Percentiles rank a stretch among this genome's conserved stretches.
These are phyloP conservation scores for Dendrocalamus sinicus DNA, from an alignment of 176 grass and related monocot genomes.

Conservation along the genomic window DNA sequence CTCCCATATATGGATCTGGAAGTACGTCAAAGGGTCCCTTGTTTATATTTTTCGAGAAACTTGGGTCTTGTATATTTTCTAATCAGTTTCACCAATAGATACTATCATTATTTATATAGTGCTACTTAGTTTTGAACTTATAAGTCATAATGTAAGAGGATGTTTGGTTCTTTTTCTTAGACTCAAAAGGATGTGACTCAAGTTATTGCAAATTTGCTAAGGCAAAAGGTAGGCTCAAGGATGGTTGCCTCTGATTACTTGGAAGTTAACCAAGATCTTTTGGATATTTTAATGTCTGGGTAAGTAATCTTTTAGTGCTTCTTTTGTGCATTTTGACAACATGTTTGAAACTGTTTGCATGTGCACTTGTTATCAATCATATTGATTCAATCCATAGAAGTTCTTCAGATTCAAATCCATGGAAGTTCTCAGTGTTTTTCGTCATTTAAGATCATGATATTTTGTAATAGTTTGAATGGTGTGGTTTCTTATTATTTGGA, in stretches of 20 bases:
- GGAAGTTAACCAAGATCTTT: constrained; percentile 64
- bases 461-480: neutral
- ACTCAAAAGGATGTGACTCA: constrained; percentile 68
- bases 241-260: constrained; percentile 67
- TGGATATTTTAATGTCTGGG: constrained; percentile 61
- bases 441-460: neutral
- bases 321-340: neutral
- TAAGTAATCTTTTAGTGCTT: constrained; percentile 36
- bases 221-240: constrained; percentile 65
- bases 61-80: neutral
- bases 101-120: neutral
- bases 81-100: neutral
- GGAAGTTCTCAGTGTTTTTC: neutral
- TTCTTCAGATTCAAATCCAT: too few species aligned
- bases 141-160: neutral
- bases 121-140: neutral
- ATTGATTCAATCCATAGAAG: neutral
- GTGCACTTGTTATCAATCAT: neutral
- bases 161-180: constrained; percentile 31
- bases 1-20: constrained; percentile 58
- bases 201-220: constrained; percentile 68
- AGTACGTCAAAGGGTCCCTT: constrained; percentile 34
- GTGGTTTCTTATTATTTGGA: neutral
- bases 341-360: neutral
- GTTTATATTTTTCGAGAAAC: neutral